phyloP scores from a whole-genome alignment of 2,329 filamentous ascomycete species.

The Neofusicoccum sp. region DNA sequence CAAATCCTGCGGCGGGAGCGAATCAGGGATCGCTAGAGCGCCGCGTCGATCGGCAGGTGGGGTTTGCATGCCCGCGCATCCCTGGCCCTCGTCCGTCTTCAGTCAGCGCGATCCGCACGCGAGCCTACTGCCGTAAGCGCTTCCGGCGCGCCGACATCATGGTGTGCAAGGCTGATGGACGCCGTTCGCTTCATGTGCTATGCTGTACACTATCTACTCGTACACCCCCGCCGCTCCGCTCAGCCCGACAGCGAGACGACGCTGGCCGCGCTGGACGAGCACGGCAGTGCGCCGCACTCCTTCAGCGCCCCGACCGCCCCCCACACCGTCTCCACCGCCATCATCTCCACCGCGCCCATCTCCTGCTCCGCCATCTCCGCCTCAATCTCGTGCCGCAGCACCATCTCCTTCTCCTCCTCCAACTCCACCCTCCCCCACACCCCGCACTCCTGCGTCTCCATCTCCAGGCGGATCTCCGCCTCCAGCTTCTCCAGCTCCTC shows the following conservation, averaged over 20 bases:
- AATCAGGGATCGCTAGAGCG: background rate
- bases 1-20: background rate
- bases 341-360: conserved; percentile 6
- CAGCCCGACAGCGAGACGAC: background rate
- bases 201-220: conserved; percentile 8
- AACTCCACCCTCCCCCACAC: background rate
- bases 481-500: conserved; percentile 5
- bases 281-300: conserved; percentile 5
- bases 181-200: background rate
- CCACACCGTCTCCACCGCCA: conserved; percentile 2
- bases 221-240: background rate
- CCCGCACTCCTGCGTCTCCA: conserved; percentile 6
- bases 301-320: conserved; percentile 7
- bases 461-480: conserved; percentile 12
- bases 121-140: conserved; percentile 1
- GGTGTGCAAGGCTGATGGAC: background rate
- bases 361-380: conserved; percentile 16
- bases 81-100: background rate
- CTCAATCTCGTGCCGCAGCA: conserved; percentile 11
- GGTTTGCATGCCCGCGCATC: background rate
- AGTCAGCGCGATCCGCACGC: background rate
- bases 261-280: background rate
- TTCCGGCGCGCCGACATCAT: background rate
- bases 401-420: background rate
- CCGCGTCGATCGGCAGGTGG: conserved; percentile 10